These are phyloP conservation scores for Fusarium musae DNA, from an alignment of 2,329 filamentous ascomycete genomes.

Conservation along the genomic window DNA sequence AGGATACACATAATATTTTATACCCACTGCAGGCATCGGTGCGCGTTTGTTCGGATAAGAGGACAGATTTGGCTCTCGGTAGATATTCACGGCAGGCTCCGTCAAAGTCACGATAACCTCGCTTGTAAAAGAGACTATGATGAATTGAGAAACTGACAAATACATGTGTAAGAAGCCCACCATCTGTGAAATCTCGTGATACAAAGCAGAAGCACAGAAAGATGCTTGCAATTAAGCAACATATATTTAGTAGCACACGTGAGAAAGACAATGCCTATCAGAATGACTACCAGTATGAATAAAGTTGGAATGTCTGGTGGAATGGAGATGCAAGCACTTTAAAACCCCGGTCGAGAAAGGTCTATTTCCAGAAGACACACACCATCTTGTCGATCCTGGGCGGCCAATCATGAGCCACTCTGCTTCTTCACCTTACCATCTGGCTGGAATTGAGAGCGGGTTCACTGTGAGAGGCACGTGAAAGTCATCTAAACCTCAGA, in stretches of 20 bases:
- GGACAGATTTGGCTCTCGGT: constrained; percentile 10
- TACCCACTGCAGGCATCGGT: neutral
- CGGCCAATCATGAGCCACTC: constrained; percentile 30
- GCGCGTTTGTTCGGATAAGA: constrained; percentile 5
- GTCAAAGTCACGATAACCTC: constrained; percentile 10
- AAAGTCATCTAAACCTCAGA: neutral
- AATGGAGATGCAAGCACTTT: constrained; percentile 43
- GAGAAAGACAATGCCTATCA: neutral
- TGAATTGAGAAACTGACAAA: constrained; percentile 1
- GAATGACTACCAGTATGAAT: neutral
- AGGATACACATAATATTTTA: neutral
- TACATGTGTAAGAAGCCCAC: neutral
- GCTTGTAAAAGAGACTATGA: neutral
- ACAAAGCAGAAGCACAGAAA: neutral
- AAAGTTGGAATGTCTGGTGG: constrained; percentile 1
- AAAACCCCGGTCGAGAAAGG: constrained; percentile 39
- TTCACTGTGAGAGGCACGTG: constrained; percentile 12
- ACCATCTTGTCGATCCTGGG: constrained; percentile 12
- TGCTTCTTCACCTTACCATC: constrained; percentile 27
- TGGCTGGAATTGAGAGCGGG: constrained; percentile 24
- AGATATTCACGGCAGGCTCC: constrained; percentile 16
- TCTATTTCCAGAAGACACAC: constrained; percentile 28
- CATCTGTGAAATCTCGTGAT: neutral
- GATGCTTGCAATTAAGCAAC: neutral
- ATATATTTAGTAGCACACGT: neutral